Percentiles rank a stretch among this genome's conserved stretches.
Evolutionary conservation across 208 protist species (phyloP).

Genomic region (Baffinella frigidus): DNA sequence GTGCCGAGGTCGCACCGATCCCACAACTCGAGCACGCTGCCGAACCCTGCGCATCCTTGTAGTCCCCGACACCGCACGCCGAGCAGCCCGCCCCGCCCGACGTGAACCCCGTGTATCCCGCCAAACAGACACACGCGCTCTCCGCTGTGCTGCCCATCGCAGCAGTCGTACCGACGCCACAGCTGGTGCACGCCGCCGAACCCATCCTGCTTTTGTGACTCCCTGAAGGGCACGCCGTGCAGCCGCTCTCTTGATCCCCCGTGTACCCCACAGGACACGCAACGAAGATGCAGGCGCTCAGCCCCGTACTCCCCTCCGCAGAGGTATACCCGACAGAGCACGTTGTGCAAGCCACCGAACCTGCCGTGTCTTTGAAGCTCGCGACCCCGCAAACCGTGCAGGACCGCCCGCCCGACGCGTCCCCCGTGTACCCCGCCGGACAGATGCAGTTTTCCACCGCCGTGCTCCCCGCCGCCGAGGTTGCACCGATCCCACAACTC

Average conservation of each 20-base stretch:
- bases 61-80: neutral
- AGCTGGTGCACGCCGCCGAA: neutral
- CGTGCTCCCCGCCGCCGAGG: too few species aligned
- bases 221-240: neutral
- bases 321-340: too few species aligned
- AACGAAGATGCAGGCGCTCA: neutral
- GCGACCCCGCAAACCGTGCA: neutral
- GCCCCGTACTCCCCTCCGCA: neutral
- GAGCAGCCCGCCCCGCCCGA: neutral
- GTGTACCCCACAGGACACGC: neutral
- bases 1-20: neutral
- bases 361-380: neutral
- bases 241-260: neutral
- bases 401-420: neutral
- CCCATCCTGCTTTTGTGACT: neutral
- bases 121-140: neutral
- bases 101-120: neutral
- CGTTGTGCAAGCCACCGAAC: conserved; percentile 1
- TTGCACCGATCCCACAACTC: too few species aligned
- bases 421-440: neutral
- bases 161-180: neutral
- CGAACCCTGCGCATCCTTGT: neutral
- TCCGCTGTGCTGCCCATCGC: neutral
- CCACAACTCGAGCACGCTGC: neutral
- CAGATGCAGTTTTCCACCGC: neutral